Percentiles rank a stretch among this genome's conserved stretches.
phyloP scores from a whole-genome alignment of 192 early-diverging fungal species.

The Rhizophagus sp. region DNA sequence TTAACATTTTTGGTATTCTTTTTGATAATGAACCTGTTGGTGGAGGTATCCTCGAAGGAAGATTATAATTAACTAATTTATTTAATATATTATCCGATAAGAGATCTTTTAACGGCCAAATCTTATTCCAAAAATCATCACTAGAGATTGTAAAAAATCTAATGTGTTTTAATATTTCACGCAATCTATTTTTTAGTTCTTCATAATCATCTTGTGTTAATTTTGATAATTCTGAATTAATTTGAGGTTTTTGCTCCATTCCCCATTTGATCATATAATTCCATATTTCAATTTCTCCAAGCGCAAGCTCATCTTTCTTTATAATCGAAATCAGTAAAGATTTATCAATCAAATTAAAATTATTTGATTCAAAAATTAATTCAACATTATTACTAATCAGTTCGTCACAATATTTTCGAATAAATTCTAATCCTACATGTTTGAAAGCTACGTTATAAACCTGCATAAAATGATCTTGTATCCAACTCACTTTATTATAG shows the following conservation, averaged over 20 bases:
- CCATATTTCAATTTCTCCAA: slow-evolving; percentile 5
- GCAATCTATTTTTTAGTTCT: neutral
- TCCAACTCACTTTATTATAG: neutral
- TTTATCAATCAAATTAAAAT: neutral
- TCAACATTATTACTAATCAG: neutral
- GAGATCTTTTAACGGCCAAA: neutral
- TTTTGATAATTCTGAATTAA: neutral
- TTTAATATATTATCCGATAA: neutral
- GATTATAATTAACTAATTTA: no score
- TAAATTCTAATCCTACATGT: neutral
- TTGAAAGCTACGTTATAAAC: neutral
- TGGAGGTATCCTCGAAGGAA: no score
- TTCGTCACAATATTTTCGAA: slow-evolving; percentile 1
- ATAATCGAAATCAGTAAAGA: neutral
- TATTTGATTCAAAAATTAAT: slow-evolving; percentile 1
- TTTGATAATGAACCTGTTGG: no score
- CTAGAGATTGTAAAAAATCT: neutral
- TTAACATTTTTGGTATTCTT: no score
- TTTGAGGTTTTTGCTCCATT: neutral
- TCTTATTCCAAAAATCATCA: neutral
- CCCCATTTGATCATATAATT: neutral
- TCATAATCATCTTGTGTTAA: neutral
- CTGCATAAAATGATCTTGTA: neutral
- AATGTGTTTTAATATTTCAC: neutral
- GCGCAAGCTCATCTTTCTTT: slow-evolving; percentile 5